Evolutionary conservation across 176 grass and related monocot genomes (phyloP), one percentile per base, ranked within the genome.

Genomic region (Areca catechu): DNA sequence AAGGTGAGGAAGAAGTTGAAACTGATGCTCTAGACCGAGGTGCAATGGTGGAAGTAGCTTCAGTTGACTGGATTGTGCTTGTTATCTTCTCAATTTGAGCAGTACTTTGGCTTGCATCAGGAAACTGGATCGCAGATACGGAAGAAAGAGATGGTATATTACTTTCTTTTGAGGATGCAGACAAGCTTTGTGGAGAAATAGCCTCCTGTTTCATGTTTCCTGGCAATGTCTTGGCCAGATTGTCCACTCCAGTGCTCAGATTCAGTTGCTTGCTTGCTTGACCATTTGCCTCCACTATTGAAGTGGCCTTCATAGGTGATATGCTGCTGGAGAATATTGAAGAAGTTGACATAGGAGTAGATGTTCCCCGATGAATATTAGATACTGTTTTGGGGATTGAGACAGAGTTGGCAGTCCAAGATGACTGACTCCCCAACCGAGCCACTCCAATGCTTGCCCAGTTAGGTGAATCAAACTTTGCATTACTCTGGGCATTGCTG

Each of bases 351-450:
- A 56, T 66, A 51, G 63, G 7, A 54, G 49, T 62, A 62, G 72
- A 56, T 67, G 61, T 51, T 47, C 65, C 79, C 60, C 64, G 50
- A 18, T 68, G 62, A 37, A 65, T 37, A 60, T 61, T 81, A 29
- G 74, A 50, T 55, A 65, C 70, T 57, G 24, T 69, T 82, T 78
- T 81, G 20, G 81, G 62, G 20, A 54, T 56, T 53, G 79, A 68
- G 51, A 53, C 75, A 49, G 76, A 85, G 71, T 85, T 75, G 56
- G 78, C 65, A 20, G 77, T 75, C 51, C 73, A 66, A 56, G 69
- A 67, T 67, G 65, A 27, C 61, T 73, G 80, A 10, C 72, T 58
- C 23, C 37, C 54, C 22, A 50, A 69, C n/a, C 76, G 58, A 64
- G 69, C 65, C 71, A 69, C 65, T 77, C 77, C 65, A 29, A 57